Percentiles rank a stretch among this genome's conserved stretches.
phyloP scores from a whole-genome alignment of 2,329 filamentous ascomycete genomes.

The Pestalotiopsis sp. region DNA sequence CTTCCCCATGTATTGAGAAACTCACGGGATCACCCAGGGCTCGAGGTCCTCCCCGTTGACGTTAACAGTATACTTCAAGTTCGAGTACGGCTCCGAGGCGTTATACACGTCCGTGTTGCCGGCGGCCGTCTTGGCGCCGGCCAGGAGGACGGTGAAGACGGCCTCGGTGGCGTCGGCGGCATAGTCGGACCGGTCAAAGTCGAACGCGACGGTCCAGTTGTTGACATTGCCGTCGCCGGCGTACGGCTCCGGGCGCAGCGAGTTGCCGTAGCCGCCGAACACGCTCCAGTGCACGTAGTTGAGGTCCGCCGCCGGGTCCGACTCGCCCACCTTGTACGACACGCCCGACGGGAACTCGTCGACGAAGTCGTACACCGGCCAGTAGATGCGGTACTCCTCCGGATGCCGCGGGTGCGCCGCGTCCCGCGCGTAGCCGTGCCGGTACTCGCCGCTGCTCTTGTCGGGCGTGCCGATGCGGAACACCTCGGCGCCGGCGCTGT shows the following conservation, averaged over 20 bases:
- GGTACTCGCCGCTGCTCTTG: slow-evolving; percentile 62
- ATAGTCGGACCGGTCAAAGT: slow-evolving; percentile 45
- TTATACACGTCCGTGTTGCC: slow-evolving; percentile 65
- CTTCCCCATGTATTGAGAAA: neutral
- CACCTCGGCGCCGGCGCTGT: slow-evolving; percentile 59
- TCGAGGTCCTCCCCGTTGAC: slow-evolving; percentile 45
- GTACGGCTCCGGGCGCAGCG: slow-evolving; percentile 42
- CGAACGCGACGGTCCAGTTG: slow-evolving; percentile 62
- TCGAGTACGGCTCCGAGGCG: slow-evolving; percentile 51
- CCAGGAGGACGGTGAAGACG: slow-evolving; percentile 65
- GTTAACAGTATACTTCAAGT: slow-evolving; percentile 50
- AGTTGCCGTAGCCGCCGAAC: slow-evolving; percentile 59
- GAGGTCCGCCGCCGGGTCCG: slow-evolving; percentile 49
- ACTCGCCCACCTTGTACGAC: slow-evolving; percentile 57
- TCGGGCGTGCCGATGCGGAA: slow-evolving; percentile 67
- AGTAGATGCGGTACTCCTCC: slow-evolving; percentile 64
- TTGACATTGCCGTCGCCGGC: slow-evolving; percentile 47
- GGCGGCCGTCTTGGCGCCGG: slow-evolving; percentile 62
- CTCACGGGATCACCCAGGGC: slow-evolving; percentile 57
- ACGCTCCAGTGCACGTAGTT: slow-evolving; percentile 71
- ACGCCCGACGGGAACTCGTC: slow-evolving; percentile 62
- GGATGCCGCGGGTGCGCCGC: slow-evolving; percentile 51
- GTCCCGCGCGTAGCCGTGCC: slow-evolving; percentile 56
- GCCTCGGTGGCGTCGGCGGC: slow-evolving; percentile 42
- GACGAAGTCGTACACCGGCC: slow-evolving; percentile 60